Evolutionary conservation across 73 alveolate genomes (phyloP).

Genomic region (Stentor roeselii): DNA sequence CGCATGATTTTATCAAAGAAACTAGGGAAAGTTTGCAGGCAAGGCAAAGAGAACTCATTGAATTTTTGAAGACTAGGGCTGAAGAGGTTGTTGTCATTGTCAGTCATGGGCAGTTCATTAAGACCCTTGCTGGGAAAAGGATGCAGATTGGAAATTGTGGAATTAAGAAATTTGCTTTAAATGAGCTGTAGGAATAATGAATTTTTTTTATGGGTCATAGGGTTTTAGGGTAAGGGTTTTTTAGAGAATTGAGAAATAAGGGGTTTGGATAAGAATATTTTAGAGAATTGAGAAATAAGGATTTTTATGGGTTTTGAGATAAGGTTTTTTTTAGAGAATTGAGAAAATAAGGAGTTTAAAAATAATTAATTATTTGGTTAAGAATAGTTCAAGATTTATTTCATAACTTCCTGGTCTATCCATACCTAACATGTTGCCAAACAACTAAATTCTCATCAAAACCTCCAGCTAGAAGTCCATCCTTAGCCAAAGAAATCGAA

Average conservation of each 20-base stretch:
- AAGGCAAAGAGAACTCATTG: neutral
- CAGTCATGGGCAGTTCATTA: slow-evolving; percentile 24
- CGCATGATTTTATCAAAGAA: neutral
- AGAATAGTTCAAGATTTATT: no score
- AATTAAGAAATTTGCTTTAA: no score
- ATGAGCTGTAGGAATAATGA: neutral
- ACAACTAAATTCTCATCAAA: neutral
- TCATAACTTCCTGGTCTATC: no score
- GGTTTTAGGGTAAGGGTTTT: no score
- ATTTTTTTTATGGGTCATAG: no score
- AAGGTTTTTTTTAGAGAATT: neutral
- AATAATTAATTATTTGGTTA: no score
- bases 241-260: no score
- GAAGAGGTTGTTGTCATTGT: slow-evolving; percentile 6
- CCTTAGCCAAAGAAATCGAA: neutral
- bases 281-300: no score
- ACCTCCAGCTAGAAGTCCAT: neutral
- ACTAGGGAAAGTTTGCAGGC: neutral
- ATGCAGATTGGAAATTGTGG: neutral
- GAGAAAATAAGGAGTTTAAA: neutral
- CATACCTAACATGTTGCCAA: neutral
- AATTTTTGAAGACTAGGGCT: neutral
- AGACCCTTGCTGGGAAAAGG: neutral
- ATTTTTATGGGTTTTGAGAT: no score
- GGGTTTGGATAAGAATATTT: no score